Percentiles rank a stretch among this genome's conserved stretches.
Conservation (phyloP, 2,329 filamentous ascomycete genomes). For the Lachnellula subtilissima region DNA sequence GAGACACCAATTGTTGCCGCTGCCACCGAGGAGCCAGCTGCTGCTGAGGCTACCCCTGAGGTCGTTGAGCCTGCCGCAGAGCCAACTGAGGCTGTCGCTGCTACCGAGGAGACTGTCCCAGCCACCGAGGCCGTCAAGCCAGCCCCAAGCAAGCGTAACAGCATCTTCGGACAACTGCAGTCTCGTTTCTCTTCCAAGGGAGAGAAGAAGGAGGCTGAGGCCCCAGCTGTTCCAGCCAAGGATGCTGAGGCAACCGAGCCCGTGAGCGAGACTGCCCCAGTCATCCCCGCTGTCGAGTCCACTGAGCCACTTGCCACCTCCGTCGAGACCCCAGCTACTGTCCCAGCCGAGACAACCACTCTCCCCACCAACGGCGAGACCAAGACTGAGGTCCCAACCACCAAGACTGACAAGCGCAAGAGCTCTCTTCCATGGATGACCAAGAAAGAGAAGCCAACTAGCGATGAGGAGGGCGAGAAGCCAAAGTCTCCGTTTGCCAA, state of each 20-base stretch:
- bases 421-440: constrained; percentile 57
- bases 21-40: constrained; percentile 12
- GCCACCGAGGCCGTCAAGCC: constrained; percentile 38
- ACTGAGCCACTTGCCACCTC: constrained; percentile 29
- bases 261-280: constrained; percentile 31
- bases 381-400: constrained; percentile 34
- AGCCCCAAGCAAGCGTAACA: constrained; percentile 30
- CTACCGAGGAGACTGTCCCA: constrained; percentile 38
- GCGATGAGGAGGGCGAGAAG: constrained; percentile 41
- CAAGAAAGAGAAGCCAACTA: constrained; percentile 51
- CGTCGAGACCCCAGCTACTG: constrained; percentile 24
- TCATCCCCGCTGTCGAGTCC: constrained; percentile 31
- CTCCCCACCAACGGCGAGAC: constrained; percentile 37
- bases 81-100: constrained; percentile 21
- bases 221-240: constrained; percentile 29
- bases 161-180: constrained; percentile 31
- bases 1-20: constrained; percentile 37
- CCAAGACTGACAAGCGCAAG: constrained; percentile 52
- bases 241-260: constrained; percentile 28
- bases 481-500: constrained; percentile 32
- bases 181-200: constrained; percentile 26
- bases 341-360: constrained; percentile 31
- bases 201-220: constrained; percentile 29
- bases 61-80: constrained; percentile 28
- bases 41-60: constrained; percentile 23